Evolutionary conservation across 805 yeast genomes (phyloP), one percentile per base, ranked within the genome.

Genomic region (Diddensiella caesifluorescens): DNA sequence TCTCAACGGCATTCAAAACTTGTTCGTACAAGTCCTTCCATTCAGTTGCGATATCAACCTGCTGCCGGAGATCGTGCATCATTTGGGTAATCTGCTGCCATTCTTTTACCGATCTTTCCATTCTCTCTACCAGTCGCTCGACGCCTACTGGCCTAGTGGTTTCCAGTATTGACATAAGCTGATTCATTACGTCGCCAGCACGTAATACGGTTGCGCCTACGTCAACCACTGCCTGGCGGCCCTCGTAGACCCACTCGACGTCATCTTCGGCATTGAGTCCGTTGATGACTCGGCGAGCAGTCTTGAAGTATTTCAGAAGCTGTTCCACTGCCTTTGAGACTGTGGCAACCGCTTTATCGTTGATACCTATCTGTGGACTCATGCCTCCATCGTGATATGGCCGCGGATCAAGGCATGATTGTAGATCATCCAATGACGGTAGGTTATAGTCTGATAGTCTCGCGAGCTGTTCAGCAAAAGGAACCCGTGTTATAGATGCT

Each of bases 21-120:
- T 48, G 47, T 23, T 50, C 50, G 35, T 56, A 41, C 20, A 55
- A 35, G 15, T 55, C 60, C 21, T 48, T 50, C 57, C 57, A 55
- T 29, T 55, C 60, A 6, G 45, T 46, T 16, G 60, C 56, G 5
- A 55, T 38, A 30, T 47, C 51, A 18, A 55, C 46, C 37, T 48
- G 54, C 4, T 33, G 29, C 4, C 53, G 37, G 18, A 55, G 35
- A 1, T 19, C 29, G 10, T 40, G 38, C 10, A 50, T 35, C 30
- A 42, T 29, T 9, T 38, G 41, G 26, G 48, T 23, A 15, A 50
- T 47, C 18, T 49, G 43, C 22, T 41, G 47, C 59, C 55, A 55
- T 28, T 47, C 47, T 7, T 27, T 28, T 23, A 41, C 45, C 2
- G 52, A 46, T 28, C 19, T 25, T 33, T 52, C 56, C 13, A 53